Evolutionary conservation across 2,329 filamentous ascomycete genomes (phyloP).

Genomic region (Hyphodiscus sp.): DNA sequence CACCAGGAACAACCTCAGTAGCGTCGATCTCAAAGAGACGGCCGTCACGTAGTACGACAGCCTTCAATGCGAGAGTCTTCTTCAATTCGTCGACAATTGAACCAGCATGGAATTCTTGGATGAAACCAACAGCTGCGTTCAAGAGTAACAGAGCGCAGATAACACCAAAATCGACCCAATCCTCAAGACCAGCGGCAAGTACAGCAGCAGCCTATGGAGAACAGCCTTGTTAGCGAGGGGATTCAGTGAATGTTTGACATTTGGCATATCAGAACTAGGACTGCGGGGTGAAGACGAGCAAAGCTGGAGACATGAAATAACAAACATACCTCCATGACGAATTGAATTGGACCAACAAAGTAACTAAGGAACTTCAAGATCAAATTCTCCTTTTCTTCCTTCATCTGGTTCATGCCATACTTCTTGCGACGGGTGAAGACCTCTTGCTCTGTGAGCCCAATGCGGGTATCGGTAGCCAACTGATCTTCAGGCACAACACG

Average conservation of each 20-base stretch:
- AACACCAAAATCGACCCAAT: conserved; percentile 92
- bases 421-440: conserved; percentile 59
- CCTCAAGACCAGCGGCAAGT: conserved; percentile 74
- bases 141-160: conserved; percentile 78
- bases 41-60: conserved; percentile 77
- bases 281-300: background rate
- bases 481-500: conserved; percentile 65
- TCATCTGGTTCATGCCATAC: conserved; percentile 83
- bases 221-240: conserved; percentile 1
- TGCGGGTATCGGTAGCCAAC: conserved; percentile 67
- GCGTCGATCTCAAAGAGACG: conserved; percentile 73
- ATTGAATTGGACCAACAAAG: conserved; percentile 86
- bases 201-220: conserved; percentile 53
- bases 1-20: conserved; percentile 78
- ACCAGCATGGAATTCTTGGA: conserved; percentile 85
- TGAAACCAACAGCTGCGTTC: conserved; percentile 79
- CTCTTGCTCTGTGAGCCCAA: conserved; percentile 67
- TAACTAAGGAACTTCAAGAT: conserved; percentile 76
- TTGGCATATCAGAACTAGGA: background rate
- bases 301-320: background rate
- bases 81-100: conserved; percentile 88
- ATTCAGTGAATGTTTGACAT: background rate
- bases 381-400: conserved; percentile 82
- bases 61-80: conserved; percentile 83
- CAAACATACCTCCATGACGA: conserved; percentile 77